phyloP scores from a whole-genome alignment of 108 stramenopile genomes.

The Pseudonitzschia delicatissima region DNA sequence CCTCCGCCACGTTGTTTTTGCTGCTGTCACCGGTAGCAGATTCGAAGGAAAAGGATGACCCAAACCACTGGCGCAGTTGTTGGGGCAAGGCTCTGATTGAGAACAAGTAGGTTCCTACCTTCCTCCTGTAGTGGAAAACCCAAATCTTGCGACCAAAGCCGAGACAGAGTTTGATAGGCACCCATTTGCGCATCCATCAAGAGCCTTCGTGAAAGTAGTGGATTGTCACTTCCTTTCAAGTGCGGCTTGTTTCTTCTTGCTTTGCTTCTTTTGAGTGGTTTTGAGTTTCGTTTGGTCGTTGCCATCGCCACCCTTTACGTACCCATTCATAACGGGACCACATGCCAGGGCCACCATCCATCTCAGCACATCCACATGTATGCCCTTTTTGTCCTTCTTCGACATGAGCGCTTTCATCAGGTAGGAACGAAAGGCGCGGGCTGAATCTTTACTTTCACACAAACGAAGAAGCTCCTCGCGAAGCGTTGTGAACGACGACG shows the following conservation, averaged over 20 bases:
- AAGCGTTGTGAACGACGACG: background rate
- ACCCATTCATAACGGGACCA: constrained; percentile 12
- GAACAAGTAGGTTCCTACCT: background rate
- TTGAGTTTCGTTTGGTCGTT: too few species aligned
- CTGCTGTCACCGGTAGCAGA: too few species aligned
- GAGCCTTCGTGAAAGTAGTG: background rate
- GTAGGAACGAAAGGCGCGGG: background rate
- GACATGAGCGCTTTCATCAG: background rate
- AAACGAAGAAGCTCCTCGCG: background rate
- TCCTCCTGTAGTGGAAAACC: constrained; percentile 1
- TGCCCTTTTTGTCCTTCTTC: background rate
- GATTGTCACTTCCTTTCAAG: too few species aligned
- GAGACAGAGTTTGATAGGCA: background rate
- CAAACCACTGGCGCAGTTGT: constrained; percentile 1
- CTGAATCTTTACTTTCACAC: background rate
- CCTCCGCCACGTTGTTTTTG: background rate
- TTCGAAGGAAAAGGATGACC: background rate
- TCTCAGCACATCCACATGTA: background rate
- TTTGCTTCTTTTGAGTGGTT: too few species aligned
- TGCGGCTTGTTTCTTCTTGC: too few species aligned
- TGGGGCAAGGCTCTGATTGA: background rate
- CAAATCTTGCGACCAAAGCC: background rate
- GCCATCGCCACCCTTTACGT: too few species aligned
- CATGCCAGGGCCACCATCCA: constrained; percentile 13
- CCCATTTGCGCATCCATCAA: background rate